These are phyloP conservation scores for Sistotremastrum suecicum DNA, from an alignment of 768 basidiomycete genomes.

Conservation along the genomic window DNA sequence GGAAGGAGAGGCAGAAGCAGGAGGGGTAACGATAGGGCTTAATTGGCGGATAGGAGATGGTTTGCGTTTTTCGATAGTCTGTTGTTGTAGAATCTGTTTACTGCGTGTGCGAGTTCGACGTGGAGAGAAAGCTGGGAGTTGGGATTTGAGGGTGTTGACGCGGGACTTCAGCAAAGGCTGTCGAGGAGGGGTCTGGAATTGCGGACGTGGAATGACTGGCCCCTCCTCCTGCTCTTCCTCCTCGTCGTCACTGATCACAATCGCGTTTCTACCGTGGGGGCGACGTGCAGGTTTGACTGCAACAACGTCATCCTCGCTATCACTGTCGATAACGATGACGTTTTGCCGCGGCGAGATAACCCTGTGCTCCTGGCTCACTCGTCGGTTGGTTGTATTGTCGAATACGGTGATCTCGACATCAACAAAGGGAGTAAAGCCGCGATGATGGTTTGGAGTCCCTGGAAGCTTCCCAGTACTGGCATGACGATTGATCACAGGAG, in stretches of 20 bases:
- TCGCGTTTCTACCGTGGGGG: neutral
- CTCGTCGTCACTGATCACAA: no score
- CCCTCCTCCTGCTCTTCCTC: no score
- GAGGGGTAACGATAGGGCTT: no score
- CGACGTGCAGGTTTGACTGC: neutral
- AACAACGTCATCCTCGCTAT: conserved; percentile 3
- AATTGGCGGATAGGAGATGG: no score
- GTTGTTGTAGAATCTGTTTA: no score
- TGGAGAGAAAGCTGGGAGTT: conserved; percentile 39
- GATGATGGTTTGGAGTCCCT: no score
- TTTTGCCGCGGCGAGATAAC: conserved; percentile 25
- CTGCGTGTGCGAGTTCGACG: conserved; percentile 24
- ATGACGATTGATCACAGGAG: no score
- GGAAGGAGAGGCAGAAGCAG: no score
- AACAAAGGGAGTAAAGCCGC: conserved; percentile 26
- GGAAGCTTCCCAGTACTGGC: no score
- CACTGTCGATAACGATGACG: conserved; percentile 3
- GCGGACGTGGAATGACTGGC: no score
- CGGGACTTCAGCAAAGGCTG: conserved; percentile 13
- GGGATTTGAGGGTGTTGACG: conserved; percentile 39
- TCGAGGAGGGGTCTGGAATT: no score
- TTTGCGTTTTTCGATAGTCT: no score
- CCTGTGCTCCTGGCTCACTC: conserved; percentile 46
- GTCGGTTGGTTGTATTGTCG: conserved; percentile 39
- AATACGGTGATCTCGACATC: conserved; percentile 55